These are phyloP conservation scores for Casaregolazyma lundiana DNA, from an alignment of 1,139 yeast genomes.

Conservation along the genomic window DNA sequence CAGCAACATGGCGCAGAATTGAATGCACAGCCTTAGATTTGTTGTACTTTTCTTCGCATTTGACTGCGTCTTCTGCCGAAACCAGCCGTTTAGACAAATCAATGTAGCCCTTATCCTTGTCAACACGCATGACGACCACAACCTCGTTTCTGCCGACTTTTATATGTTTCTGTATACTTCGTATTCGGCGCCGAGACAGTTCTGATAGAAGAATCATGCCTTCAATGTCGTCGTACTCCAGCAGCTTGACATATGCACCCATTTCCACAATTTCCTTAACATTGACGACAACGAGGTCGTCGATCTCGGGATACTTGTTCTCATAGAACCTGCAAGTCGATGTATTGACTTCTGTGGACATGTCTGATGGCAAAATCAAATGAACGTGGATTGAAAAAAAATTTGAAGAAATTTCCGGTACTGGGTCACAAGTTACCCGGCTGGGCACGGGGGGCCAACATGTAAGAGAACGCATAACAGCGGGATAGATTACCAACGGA, in stretches of 20 bases:
- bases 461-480: too few relatives aligned
- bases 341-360: slow-evolving; percentile 45
- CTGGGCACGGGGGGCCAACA: neutral
- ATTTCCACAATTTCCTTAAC: slow-evolving; percentile 97
- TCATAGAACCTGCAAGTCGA: slow-evolving; percentile 96
- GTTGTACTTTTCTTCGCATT: slow-evolving; percentile 96
- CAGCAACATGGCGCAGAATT: slow-evolving; percentile 96
- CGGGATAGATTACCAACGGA: too few relatives aligned
- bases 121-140: slow-evolving; percentile 97
- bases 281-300: slow-evolving; percentile 97
- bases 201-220: slow-evolving; percentile 97
- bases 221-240: slow-evolving; percentile 96
- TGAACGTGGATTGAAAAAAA: neutral
- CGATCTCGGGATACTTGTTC: slow-evolving; percentile 97
- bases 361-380: neutral
- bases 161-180: slow-evolving; percentile 94
- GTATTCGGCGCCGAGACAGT: slow-evolving; percentile 95
- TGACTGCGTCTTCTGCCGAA: slow-evolving; percentile 93
- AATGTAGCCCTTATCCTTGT: slow-evolving; percentile 96
- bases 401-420: neutral
- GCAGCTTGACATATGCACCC: slow-evolving; percentile 94
- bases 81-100: slow-evolving; percentile 97
- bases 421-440: neutral
- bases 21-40: slow-evolving; percentile 97
- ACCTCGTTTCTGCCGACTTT: slow-evolving; percentile 99